Percentiles rank a stretch among this genome's conserved stretches.
Evolutionary conservation across 495 filamentous ascomycete species (phyloP).

Genomic region (Diplogelasinospora grovesii): DNA sequence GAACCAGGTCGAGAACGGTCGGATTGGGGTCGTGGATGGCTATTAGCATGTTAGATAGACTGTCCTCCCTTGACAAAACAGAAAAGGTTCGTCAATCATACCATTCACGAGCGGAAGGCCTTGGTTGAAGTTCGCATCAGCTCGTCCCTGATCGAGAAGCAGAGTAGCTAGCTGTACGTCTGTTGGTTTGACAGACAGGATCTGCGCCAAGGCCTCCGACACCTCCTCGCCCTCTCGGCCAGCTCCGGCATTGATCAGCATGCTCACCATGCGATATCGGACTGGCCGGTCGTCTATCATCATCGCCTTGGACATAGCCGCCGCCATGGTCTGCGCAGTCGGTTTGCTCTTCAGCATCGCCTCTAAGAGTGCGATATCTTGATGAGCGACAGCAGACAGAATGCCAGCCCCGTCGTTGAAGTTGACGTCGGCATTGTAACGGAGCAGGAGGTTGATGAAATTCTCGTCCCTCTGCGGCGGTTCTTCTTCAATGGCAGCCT

Average conservation of each 20-base stretch:
- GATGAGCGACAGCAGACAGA: constrained; percentile 32
- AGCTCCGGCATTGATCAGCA: constrained; percentile 34
- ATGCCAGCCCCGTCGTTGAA: constrained; percentile 38
- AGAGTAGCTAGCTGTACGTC: constrained; percentile 32
- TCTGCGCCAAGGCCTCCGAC: constrained; percentile 28
- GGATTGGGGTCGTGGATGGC: constrained; percentile 31
- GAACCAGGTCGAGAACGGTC: constrained; percentile 34
- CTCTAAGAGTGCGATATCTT: constrained; percentile 29
- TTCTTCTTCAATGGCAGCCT: constrained; percentile 37
- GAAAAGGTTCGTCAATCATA: constrained; percentile 4
- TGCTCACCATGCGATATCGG: constrained; percentile 32
- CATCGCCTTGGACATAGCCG: constrained; percentile 33
- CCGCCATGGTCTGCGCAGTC: constrained; percentile 28
- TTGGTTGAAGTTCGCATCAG: constrained; percentile 37
- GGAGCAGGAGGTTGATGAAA: constrained; percentile 37
- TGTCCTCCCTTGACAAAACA: background rate
- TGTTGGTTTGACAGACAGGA: constrained; percentile 24
- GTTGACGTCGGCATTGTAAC: constrained; percentile 37
- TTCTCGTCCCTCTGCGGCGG: constrained; percentile 34
- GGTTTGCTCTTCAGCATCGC: constrained; percentile 32
- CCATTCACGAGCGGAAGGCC: constrained; percentile 26
- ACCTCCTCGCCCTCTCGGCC: constrained; percentile 25
- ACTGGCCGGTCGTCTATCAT: constrained; percentile 17
- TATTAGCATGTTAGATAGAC: constrained; percentile 8
- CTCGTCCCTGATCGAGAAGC: constrained; percentile 35